These are phyloP conservation scores for Cyberlindnera sargentensis DNA, from an alignment of 805 yeast species.

Conservation along the genomic window DNA sequence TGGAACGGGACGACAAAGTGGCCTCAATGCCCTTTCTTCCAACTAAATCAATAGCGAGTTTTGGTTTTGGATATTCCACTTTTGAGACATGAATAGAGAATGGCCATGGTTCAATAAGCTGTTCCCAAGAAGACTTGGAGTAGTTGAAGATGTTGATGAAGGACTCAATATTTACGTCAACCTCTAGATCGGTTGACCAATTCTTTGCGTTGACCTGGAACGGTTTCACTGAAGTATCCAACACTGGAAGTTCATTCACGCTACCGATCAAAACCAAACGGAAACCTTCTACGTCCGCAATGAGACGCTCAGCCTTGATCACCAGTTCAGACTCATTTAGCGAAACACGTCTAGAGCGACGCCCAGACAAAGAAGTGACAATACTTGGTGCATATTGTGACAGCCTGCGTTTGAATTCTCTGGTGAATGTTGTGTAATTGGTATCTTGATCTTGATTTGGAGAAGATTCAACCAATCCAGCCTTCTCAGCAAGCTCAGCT, in stretches of 20 bases:
- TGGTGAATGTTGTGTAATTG: conserved; percentile 40
- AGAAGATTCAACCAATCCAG: conserved; percentile 15
- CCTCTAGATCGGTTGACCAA: conserved; percentile 82
- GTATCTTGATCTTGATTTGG: conserved; percentile 12
- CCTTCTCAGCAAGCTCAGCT: conserved; percentile 33
- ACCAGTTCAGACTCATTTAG: conserved; percentile 31
- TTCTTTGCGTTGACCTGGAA: conserved; percentile 63
- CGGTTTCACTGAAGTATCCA: conserved; percentile 68
- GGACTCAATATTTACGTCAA: conserved; percentile 57
- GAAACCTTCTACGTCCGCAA: conserved; percentile 63
- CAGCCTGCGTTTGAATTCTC: conserved; percentile 53
- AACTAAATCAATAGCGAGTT: conserved; percentile 57
- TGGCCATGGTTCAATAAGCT: conserved; percentile 84
- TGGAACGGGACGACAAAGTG: conserved; percentile 73
- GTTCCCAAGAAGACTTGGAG: conserved; percentile 92
- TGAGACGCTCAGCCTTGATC: conserved; percentile 62
- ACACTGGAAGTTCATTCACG: conserved; percentile 81
- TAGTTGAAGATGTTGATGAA: conserved; percentile 77
- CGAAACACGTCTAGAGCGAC: conserved; percentile 17
- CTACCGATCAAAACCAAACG: conserved; percentile 84
- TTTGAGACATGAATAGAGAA: conserved; percentile 63
- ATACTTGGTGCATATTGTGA: conserved; percentile 67
- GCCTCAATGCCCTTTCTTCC: conserved; percentile 74
- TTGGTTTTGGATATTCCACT: conserved; percentile 35
- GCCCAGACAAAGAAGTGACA: conserved; percentile 41